These are phyloP conservation scores for Colletotrichum ledebouriae DNA, from an alignment of 2,329 filamentous ascomycete species.

Conservation along the genomic window DNA sequence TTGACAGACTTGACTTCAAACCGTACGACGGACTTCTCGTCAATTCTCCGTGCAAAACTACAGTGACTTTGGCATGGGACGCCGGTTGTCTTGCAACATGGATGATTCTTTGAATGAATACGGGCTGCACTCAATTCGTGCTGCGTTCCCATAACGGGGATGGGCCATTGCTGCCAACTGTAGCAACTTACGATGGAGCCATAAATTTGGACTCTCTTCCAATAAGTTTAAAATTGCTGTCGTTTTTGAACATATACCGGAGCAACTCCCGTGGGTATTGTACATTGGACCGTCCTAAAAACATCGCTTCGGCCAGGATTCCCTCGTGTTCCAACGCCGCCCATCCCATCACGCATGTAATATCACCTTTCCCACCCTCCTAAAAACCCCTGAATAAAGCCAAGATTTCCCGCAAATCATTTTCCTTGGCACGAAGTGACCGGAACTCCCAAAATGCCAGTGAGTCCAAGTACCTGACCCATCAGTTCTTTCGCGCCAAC, in stretches of 20 bases:
- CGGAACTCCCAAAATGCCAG: slow-evolving; percentile 45
- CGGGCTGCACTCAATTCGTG: no score
- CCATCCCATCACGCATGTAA: background rate
- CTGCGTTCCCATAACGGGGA: no score
- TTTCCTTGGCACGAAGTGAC: background rate
- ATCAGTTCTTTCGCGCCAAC: slow-evolving; percentile 45
- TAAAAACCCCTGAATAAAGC: background rate
- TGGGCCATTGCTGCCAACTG: no score
- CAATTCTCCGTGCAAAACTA: no score
- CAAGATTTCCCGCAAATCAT: background rate
- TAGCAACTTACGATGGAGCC: no score
- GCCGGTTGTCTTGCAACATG: no score
- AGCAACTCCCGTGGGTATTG: background rate
- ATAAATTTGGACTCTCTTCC: no score
- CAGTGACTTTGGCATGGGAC: no score
- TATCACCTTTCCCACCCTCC: background rate
- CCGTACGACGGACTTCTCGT: background rate
- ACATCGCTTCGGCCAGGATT: background rate
- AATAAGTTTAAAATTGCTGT: background rate
- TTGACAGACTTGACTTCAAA: no score
- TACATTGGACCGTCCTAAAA: background rate
- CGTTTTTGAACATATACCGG: background rate
- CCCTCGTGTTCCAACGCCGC: background rate
- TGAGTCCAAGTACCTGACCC: slow-evolving; percentile 46
- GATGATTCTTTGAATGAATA: no score